Base-by-base conservation (phyloP, 1,284 basidiomycete species). In the Ganoderma multipileum region DNA sequence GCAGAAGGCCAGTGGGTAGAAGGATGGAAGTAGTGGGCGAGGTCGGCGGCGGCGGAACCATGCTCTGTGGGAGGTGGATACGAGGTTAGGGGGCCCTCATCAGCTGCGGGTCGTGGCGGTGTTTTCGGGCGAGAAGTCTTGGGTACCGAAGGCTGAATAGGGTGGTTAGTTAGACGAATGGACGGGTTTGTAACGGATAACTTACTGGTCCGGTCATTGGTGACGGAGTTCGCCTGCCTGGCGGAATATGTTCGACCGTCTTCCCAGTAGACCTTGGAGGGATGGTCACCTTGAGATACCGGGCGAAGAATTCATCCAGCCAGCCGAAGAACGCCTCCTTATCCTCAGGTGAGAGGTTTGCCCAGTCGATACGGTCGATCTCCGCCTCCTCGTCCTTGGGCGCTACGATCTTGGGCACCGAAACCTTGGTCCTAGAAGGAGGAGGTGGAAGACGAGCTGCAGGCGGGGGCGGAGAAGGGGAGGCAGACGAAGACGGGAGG, bases 251-350 rank as follows among this genome's bases (percentile, higher is more conserved):
- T 50, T 73, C 61, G 9, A 67, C 61, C 1, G 71, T 66, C 16
- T 67, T 42, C 5, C 58, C 42, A 1, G 61, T n/a, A 14, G 60
- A 60, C 5, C 68, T 61, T 6, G 74, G 66, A 0, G 66, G 65
- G n/a, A 74, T 50, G 4, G 74, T 57, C 3, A 63, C 63, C 12
- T 72, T 69, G 8, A 86, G 74, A 65, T 81, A 83, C 52, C 83
- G 82, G 23, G 85, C 83, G 74, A 94, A 94, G 79, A 91, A 94
- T 75, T 93, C 91, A 75, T 95, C 93, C 20, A 95, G 80, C 89
- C 91, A 92, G 63, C 79, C 79, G 77, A 95, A 95, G 75, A 95
- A 90, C 20, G 81, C 86, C 41, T 87, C 79, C 76, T 93, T 95
- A 75, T 95, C 92, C 74, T 88, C 83, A 9, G 76, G 73, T 0